phyloP scores from a whole-genome alignment of 2,329 filamentous ascomycete species.

The Scedosporium minutisporum region DNA sequence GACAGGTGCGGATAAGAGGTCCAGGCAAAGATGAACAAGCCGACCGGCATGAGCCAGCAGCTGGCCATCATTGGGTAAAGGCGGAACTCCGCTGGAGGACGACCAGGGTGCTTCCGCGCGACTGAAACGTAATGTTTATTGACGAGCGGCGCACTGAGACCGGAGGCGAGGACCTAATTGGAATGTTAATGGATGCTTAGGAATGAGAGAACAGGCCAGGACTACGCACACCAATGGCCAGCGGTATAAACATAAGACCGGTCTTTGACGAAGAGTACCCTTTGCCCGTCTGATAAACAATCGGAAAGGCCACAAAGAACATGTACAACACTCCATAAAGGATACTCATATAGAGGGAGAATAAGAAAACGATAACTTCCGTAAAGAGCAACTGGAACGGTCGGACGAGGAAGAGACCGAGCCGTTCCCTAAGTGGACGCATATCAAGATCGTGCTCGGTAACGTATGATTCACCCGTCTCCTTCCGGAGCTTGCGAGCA shows the following conservation, averaged over 20 bases:
- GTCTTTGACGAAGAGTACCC: slow-evolving; percentile 50
- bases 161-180: not conserved
- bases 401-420: slow-evolving; percentile 47
- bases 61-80: slow-evolving; percentile 52
- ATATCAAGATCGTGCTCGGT: slow-evolving; percentile 36
- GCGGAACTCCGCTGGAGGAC: slow-evolving; percentile 53
- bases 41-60: slow-evolving; percentile 45
- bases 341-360: slow-evolving; percentile 55
- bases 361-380: slow-evolving; percentile 57
- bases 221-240: slow-evolving; percentile 48
- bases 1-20: slow-evolving; percentile 46
- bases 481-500: slow-evolving; percentile 37
- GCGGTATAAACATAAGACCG: slow-evolving; percentile 53
- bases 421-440: slow-evolving; percentile 35
- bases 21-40: slow-evolving; percentile 60
- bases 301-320: slow-evolving; percentile 45
- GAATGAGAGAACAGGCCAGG: slow-evolving; percentile 29
- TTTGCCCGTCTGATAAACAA: slow-evolving; percentile 50
- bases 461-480: slow-evolving; percentile 46
- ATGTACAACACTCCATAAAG: slow-evolving; percentile 46
- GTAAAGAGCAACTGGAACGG: slow-evolving; percentile 57
- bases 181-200: not conserved
- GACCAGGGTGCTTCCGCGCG: slow-evolving; percentile 29
- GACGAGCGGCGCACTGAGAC: slow-evolving; percentile 36
- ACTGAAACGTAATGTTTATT: slow-evolving; percentile 42